Base-by-base conservation (phyloP, 768 basidiomycete species). In the Tremella yokohamensis region DNA sequence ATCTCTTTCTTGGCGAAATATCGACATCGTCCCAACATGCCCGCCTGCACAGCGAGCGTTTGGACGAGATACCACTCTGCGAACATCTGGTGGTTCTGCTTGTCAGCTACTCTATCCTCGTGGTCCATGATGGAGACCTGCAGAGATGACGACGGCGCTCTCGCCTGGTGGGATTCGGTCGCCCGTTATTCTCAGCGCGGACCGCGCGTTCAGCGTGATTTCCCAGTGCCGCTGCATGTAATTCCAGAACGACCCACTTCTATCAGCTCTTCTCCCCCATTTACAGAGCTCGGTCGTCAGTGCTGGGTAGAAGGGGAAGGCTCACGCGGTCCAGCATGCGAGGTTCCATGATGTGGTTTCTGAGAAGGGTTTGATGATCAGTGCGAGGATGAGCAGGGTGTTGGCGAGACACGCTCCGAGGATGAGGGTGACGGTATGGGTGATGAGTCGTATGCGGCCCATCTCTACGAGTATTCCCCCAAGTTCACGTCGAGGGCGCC, bases 161-260 rank as follows among this genome's bases (percentile, higher is more conserved):
- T 70, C 69, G 2, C 40, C 45, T 29, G 40, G 25, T 13, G 69
- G 69, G 19, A 70, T 51, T 4, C 47, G 48, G 52, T 70, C 69
- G 0, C 69, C 69, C 6, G 42, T 47, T 0, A 70, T 49, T 24
- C 40, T 8, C 8, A 70, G 15, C 9, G 40, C 49, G n/a, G 34
- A n/a, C 16, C 22, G 19, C 13, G 62, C 69, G 42, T 70, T 62
- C 45, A 64, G 40, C 1, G 34, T 38, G n/a, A 18, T 38, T 48
- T 67, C 66, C 65, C 65, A 70, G 40, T 70, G 63, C 4, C 38
- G 49, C 45, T 70, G 69, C 69, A 70, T 70, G 44, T 70, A 70
- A 13, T 26, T 26, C 69, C 69, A 70, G 26, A 70, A 67, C 37
- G 49, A 40, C 16, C 61, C 57, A 8, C 69, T 70, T 49, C 19